Percentiles rank a stretch among this genome's conserved stretches.
These are phyloP conservation scores for Sugiyamaella paludigena DNA, from an alignment of 1,139 yeast genomes.

Conservation along the genomic window DNA sequence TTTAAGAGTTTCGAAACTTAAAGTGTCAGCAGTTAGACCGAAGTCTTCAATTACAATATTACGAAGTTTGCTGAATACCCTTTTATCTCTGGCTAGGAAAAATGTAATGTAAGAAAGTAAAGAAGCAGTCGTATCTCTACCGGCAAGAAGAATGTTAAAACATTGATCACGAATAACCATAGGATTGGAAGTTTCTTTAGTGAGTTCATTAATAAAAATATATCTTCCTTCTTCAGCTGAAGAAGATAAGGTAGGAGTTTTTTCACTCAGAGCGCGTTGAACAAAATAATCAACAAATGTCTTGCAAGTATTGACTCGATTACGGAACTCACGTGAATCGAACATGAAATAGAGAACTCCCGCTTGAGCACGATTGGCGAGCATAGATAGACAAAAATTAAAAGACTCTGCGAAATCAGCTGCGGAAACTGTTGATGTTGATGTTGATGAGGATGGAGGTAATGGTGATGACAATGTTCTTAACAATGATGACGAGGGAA, in stretches of 20 bases:
- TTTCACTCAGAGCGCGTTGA: conserved; percentile 28
- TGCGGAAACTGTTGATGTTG: conserved; percentile 18
- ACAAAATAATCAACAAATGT: conserved; percentile 38
- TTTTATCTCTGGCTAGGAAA: conserved; percentile 48
- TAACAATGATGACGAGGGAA: too few species aligned
- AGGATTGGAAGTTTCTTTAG: conserved; percentile 51
- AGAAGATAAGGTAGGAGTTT: conserved; percentile 11
- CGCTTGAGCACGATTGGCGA: conserved; percentile 17
- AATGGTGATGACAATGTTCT: background rate
- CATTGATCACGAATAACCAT: conserved; percentile 50
- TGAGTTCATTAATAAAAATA: conserved; percentile 51
- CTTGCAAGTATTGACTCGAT: conserved; percentile 28
- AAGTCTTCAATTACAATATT: conserved; percentile 38
- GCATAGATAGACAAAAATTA: conserved; percentile 15
- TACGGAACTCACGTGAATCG: conserved; percentile 35
- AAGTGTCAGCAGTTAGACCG: conserved; percentile 23
- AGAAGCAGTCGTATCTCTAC: conserved; percentile 60
- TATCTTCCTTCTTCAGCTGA: conserved; percentile 21
- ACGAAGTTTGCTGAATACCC: conserved; percentile 43
- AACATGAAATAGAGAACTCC: conserved; percentile 17
- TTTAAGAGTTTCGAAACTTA: conserved; percentile 51
- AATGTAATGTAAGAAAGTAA: conserved; percentile 49
- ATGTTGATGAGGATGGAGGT: too few species aligned
- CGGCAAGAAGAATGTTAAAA: conserved; percentile 53
- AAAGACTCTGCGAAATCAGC: conserved; percentile 46